Base-by-base conservation (phyloP, 2,329 filamentous ascomycete genomes). In the Clonostachys byssicola region DNA sequence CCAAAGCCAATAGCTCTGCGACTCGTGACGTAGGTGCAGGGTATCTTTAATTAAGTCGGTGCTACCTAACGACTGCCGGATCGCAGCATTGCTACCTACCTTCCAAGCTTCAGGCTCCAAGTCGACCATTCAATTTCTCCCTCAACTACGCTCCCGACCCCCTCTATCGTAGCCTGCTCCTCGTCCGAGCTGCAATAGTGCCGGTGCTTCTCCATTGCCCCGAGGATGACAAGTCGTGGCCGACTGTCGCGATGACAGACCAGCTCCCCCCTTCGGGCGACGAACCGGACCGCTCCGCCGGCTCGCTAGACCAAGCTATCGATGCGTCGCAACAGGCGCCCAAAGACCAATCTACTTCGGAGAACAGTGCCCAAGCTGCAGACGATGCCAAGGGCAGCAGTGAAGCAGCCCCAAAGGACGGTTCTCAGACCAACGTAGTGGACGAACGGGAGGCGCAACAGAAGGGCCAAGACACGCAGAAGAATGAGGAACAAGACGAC, bases 1-100 rank as follows among this genome's bases (percentile, higher is more conserved):
- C 23, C 23, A 30, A 30, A 30, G 14, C 16, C 16, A 20, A 16
- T 12, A 42, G 45, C 39, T 42, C 46, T 48, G 47, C 41, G 44
- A 48, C 49, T 47, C 49, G 49, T 51, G 45, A 51, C 49, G 49
- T 63, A 61, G 61, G 56, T 62, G 47, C 52, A 52, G 53, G 52
- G 50, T 53, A 55, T 20, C 23, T 30, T 30, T 30, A 30, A 30
- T 30, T 30, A 30, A 30, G 23, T 30, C 23, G 8, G 23, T 30
- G 23, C 23, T 30, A 30, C 23, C 23, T 30, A 30, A 30, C 23
- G 23, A 30, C 23, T 30, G 23, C 23, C 23, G 23, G 23, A 30
- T 30, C 40, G 16, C 40, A 41, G 40, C 40, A n/a, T 17, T 17
- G 16, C 40, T 12, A 41, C 16, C 16, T 17, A 17, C 40, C 17